Base-by-base conservation (phyloP, 2,329 filamentous ascomycete genomes). In the Rhynchosporium secalis region DNA sequence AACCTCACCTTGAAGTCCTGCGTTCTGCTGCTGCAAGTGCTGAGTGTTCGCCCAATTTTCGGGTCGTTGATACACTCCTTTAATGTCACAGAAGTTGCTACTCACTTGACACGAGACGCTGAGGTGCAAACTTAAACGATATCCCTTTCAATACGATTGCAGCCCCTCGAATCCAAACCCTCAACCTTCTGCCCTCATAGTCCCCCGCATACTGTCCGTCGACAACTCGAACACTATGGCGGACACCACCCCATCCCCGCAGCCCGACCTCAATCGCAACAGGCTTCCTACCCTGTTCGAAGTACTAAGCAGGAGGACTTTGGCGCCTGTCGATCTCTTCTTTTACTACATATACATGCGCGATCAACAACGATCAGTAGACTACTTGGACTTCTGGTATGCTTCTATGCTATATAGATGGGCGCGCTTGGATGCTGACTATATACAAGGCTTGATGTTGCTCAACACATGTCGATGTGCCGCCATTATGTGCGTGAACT, bases 341-440 rank as follows among this genome's bases (percentile, higher is more conserved):
- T 97, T 93, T 1, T 99, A 99, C 80, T 99, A 99, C 78, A 99
- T 99, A 72, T 99, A 96, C 78, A 99, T 99, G 95, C 87, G 95
- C 72, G 96, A 99, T 76, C 93, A 97, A 78, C 95, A 99, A 77
- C 87, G 93, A 75, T 97, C 94, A 7, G 95, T 99, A 12, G 95
- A 99, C 74, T 99, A 99, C 72, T 81, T 99, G 47, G 95, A 99
- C 75, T 99, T 99, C 77, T 99, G 96, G 95, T 98, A 80, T 62
- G 86, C 75, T 58, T 47, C 75, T 54, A 52, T 5, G 38, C 51
- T n/a, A 15, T 40, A 5, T 12, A 28, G 31, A 15, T 45, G 4
- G 47, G 56, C 46, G 28, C 10, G 29, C 54, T 31, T 15, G 52
- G 10, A 36, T 55, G 59, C 66, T 61, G 48, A 68, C 15, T 31